Base-by-base conservation (phyloP, 495 filamentous ascomycete genomes). In the Neurospora sp. region DNA sequence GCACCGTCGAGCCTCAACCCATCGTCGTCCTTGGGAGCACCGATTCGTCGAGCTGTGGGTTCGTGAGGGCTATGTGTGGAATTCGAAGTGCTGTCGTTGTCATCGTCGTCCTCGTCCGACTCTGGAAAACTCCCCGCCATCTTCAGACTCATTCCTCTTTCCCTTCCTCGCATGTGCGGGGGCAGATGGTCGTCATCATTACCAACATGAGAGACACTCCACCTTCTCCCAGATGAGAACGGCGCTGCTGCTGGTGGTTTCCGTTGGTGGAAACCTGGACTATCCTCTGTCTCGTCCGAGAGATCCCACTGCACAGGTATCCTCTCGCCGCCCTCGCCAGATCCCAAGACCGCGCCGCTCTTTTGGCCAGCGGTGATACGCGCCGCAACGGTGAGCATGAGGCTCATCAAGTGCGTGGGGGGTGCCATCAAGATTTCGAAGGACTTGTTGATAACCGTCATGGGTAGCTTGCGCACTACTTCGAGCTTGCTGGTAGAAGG, bases 321-420 rank as follows among this genome's bases (percentile, higher is more conserved):
- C 76, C 78, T 77, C 72, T 88, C 85, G 6, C 86, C 87, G 20
- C 76, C 72, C 72, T 88, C 86, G 14, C 82, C 83, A 39, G 79
- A 75, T 7, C 86, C 86, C 42, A 84, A 85, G 2, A 87, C 78
- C 10, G 87, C 69, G 20, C 86, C 87, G 40, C 83, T 79, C 86
- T 86, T 87, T 75, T 88, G 87, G 5, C 90, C 92, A 27, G 90
- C 88, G 0, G 89, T 86, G 74, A 96, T 92, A 44, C 87, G 88
- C 0, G 92, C 89, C 3, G 94, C 92, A 39, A 97, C 92, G 70
- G 89, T 89, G 9, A 97, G 85, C 85, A 97, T 92, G 48, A 96
- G 81, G 9, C 89, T 85, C 42, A 97, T 85, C 9, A 97, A 86
- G 73, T 92, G 88, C 31, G 90, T 86, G 0, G 94, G 93, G 9